phyloP scores from a whole-genome alignment of 352 stramenopile species.

The Phytophthora kernoviae region DNA sequence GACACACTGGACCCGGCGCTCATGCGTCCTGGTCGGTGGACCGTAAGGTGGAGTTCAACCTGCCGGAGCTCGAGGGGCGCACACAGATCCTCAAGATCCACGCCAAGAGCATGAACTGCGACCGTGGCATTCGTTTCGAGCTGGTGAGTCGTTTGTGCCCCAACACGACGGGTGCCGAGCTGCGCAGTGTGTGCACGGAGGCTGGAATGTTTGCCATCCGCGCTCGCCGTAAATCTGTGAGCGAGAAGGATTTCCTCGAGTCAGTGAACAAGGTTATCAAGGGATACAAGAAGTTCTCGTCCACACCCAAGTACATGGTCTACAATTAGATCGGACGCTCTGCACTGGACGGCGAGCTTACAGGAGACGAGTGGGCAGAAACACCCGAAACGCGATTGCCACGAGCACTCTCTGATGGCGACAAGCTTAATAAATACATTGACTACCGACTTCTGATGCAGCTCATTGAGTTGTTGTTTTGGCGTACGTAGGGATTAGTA shows the following conservation, averaged over 20 bases:
- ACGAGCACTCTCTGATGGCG: neutral
- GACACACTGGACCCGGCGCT: slow-evolving; percentile 40
- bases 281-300: slow-evolving; percentile 99
- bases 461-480: neutral
- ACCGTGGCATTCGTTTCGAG: slow-evolving; percentile 99
- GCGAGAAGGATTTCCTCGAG: slow-evolving; percentile 99
- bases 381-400: neutral
- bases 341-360: neutral
- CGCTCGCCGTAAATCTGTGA: slow-evolving; percentile 97
- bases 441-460: neutral
- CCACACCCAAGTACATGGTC: slow-evolving; percentile 99
- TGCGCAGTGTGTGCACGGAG: slow-evolving; percentile 98
- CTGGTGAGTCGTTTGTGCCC: slow-evolving; percentile 97
- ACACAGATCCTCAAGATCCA: slow-evolving; percentile 99
- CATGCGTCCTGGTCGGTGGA: slow-evolving; percentile 92
- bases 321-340: slow-evolving; percentile 89
- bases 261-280: slow-evolving; percentile 99
- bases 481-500: neutral
- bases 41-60: slow-evolving; percentile 99
- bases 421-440: slow-evolving; percentile 1
- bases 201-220: slow-evolving; percentile 99
- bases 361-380: neutral
- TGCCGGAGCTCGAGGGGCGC: slow-evolving; percentile 98
- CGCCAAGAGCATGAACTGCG: slow-evolving; percentile 99
- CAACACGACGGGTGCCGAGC: slow-evolving; percentile 98